Base-by-base conservation (phyloP, 768 basidiomycete genomes). In the Floccularia luteovirens region DNA sequence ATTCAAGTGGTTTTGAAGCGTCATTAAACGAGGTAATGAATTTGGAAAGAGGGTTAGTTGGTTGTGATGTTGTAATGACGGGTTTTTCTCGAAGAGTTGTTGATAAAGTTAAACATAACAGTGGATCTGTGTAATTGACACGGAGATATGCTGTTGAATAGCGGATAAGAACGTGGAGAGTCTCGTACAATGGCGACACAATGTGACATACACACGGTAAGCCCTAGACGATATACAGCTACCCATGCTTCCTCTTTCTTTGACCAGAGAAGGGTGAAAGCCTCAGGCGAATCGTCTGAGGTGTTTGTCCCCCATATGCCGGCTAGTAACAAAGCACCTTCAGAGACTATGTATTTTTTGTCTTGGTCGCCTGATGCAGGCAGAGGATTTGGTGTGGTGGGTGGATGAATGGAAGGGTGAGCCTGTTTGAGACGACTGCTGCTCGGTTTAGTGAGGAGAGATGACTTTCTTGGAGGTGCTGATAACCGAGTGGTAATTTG, bases 11-110 rank as follows among this genome's bases (percentile, higher is more conserved):
- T 62, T 55, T n/a, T 67, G 54, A n/a, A n/a, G n/a, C n/a, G 23
- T 52, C 54, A 7, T 62, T 66, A 8, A 65, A 45, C 1, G 62
- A 58, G 7, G 57, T 50, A 14, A 76, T 49, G 45, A 62, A 74
- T 27, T 43, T 36, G 8, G 63, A 51, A 2, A 77, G 57, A 4
- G 74, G 73, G 47, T 72, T 68, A 6, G 63, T 61, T 6, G 65
- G n/a, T n/a, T n/a, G 54, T 31, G 65, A 63, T 3, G 58, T 53
- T 1, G 70, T 49, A 11, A 70, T 58, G 5, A 86, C 55, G 0
- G 82, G 75, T 50, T 79, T 86, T 17, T 93, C 89, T 36, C 91
- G 75, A n/a, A 94, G 63, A 1, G 91, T 96, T n/a, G 80, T 72
- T 2, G 87, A 90, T 3, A 82, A 70, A 0, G 91, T 96, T 21